These are phyloP conservation scores for Dactylonectria estremocensis DNA, from an alignment of 2,329 filamentous ascomycete species.

Conservation along the genomic window DNA sequence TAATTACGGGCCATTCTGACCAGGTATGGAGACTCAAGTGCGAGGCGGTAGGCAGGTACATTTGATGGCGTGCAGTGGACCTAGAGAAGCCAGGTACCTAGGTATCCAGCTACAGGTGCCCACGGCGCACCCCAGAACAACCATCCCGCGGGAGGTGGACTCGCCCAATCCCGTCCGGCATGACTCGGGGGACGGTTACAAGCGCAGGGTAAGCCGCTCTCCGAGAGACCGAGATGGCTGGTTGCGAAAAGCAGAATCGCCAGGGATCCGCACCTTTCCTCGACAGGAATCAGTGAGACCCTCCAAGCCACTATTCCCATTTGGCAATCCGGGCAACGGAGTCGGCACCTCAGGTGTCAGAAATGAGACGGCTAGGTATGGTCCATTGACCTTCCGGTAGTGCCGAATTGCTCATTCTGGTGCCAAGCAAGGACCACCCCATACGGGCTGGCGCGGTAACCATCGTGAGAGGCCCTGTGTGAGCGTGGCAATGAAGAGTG, in stretches of 20 bases:
- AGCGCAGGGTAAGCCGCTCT: too few relatives aligned
- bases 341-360: neutral
- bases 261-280: neutral
- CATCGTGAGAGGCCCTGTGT: neutral
- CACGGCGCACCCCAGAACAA: neutral
- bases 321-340: neutral
- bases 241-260: neutral
- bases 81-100: neutral
- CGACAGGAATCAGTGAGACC: neutral
- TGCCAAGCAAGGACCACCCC: neutral
- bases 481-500: too few relatives aligned
- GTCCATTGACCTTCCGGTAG: constrained; percentile 17
- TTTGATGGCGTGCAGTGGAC: neutral
- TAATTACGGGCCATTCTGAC: too few relatives aligned
- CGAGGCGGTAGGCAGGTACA: neutral
- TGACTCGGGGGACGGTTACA: too few relatives aligned
- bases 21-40: too few relatives aligned
- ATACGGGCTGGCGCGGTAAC: neutral
- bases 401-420: neutral
- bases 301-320: neutral
- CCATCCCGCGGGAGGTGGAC: neutral
- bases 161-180: neutral
- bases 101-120: neutral
- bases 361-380: neutral
- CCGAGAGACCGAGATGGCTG: too few relatives aligned